Evolutionary conservation across 768 basidiomycete species (phyloP), one percentile per base, ranked within the genome.

Genomic region (Hortiboletus flavorubellus): DNA sequence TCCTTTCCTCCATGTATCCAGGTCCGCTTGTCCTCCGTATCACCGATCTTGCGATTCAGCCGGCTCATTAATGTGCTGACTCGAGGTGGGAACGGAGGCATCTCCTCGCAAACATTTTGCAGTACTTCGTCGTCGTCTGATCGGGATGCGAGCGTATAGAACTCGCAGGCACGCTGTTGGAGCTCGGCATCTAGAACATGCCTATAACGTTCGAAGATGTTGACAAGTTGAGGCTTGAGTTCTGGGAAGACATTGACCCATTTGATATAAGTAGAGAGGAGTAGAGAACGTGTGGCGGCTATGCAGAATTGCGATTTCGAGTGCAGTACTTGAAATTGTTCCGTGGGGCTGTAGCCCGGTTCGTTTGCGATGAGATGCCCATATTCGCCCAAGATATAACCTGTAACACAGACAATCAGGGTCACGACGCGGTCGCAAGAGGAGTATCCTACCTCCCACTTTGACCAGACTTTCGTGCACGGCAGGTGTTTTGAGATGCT

Each of bases 171-270:
- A 51, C 97, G 87, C 70, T 99, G 97, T 70, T 99, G 97, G 3
- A 99, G 79, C 66, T 99, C 97, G 16, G 94, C 87, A 71, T 99
- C 97, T 14, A 99, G 84, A 43, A 98, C 92, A 65, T 96, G 93
- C n/a, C 93, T 86, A 68, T 97, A 98, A 15, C 94, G 91, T 64
- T 98, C 94, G 63, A 99, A 97, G 63, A 98, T 93, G 70, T 87
- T 90, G 68, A 98, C 64, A 30, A 99, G 83, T 61, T 98, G 94
- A 8, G 87, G 81, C 64, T 95, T 97, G 74, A 99, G 97, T 71
- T 99, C 97, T 18, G 97, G 97, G 73, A 98, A 99, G 53, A 99
- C 91, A 69, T 99, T 99, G 59, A 97, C 93, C 96, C 96, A 98
- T 81, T 99, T 99, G 76, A 98, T 88, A 69, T 99, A 99, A 1